phyloP scores from a whole-genome alignment of 176 grass and related monocot genomes.

The Hordeum vulgare region MorexV3_pseudomolecules_assembly NC_058520.1:597257854-597258353 shows the following conservation, averaged over 20 bases:
- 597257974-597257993: conserved; percentile 97
- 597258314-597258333: not conserved
- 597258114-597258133: not conserved
- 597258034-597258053: conserved; percentile 1
- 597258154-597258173: conserved; percentile 2
- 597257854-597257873: not conserved
- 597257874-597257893: conserved; percentile 16
- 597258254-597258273: conserved; percentile 1
- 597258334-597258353: not conserved
- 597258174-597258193: not conserved
- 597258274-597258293: conserved; percentile 2
- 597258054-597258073: not conserved
- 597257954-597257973: conserved; percentile 86
- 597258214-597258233: not conserved
- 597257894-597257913: conserved; percentile 66
- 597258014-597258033: conserved; percentile 3
- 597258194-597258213: not conserved
- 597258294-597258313: not conserved
- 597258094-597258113: not conserved
- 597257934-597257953: conserved; percentile 78
- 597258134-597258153: not conserved
- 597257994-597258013: conserved; percentile 96
- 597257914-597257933: conserved; percentile 83
- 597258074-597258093: not conserved
- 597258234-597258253: not conserved